Evolutionary conservation across 2,329 filamentous ascomycete species (phyloP).

Genomic region (Pseudocercospora macadamiae): DNA sequence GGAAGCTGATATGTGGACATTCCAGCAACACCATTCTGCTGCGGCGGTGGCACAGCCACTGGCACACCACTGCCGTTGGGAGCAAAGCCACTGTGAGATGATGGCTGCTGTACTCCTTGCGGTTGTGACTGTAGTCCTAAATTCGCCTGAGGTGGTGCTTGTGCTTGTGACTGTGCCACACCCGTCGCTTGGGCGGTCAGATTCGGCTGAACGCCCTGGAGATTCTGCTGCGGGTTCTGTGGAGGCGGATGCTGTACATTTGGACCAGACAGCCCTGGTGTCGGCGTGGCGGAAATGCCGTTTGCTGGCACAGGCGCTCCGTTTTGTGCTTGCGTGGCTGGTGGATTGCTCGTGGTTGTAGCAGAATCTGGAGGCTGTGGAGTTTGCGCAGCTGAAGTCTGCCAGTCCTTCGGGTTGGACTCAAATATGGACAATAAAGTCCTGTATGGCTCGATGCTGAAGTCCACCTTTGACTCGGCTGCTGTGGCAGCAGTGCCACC

Average conservation of each 20-base stretch:
- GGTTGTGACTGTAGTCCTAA: too few species aligned
- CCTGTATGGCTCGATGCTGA: constrained; percentile 14
- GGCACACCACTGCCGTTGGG: not conserved
- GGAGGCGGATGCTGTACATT: too few species aligned
- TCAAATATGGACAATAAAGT: constrained; percentile 13
- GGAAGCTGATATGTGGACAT: not conserved
- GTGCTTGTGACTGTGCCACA: too few species aligned
- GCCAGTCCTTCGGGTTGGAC: not conserved
- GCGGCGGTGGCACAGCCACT: not conserved
- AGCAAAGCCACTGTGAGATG: not conserved
- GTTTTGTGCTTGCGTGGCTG: not conserved
- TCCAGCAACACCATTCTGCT: not conserved
- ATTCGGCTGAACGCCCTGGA: too few species aligned
- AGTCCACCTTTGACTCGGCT: constrained; percentile 1
- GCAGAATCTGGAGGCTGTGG: not conserved
- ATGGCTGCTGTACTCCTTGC: not conserved
- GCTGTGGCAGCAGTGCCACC: not conserved
- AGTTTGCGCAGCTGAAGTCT: not conserved
- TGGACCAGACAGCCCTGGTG: too few species aligned
- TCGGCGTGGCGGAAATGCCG: not conserved
- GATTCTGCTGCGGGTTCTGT: too few species aligned
- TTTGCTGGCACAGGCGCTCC: not conserved
- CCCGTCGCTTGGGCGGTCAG: too few species aligned
- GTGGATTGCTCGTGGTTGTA: not conserved
- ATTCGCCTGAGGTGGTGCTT: too few species aligned